Base-by-base conservation (phyloP, 2,329 filamentous ascomycete genomes). In the Ramularia endophylla region DNA sequence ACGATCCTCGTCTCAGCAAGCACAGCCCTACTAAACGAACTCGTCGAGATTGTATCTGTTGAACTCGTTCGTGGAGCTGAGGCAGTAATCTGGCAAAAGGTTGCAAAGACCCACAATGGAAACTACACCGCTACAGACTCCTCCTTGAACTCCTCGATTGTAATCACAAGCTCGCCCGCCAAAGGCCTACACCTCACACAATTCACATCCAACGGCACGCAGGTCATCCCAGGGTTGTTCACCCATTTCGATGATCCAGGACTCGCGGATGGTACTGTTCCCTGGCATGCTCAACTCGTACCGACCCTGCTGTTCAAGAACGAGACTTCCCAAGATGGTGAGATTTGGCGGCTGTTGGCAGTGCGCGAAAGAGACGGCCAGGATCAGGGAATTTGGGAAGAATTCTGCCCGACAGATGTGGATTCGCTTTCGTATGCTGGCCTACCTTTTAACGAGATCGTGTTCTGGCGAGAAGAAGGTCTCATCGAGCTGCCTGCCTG, bases 1-100 rank as follows among this genome's bases (percentile, higher is more conserved):
- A 69, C 65, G 1, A 60, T 72, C 6, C 55, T 71, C 40, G 59
- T 58, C 13, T 64, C 54, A 28, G 60, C 64, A 5, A 43, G 55
- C 1, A 4, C 8, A 3, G 11, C 25, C 12, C 15, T 43, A 9
- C 27, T 43, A 7, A 7, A 18, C 3, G 47, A 52, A n/a, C 35
- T 66, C 6, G 39, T 38, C 7, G 59, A 64, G 12, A 51, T 56
- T 8, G 54, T 67, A 3, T 55, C 57, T 1, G 43, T 53, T 1
- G 48, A 44, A 4, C 34, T 64, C 1, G 50, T 66, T 4, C 61
- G 56, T 8, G 55, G 58, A 2, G 64, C 62, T 2, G 65, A 69
- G 42, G 38, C 50, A 13, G 37, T 39, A 5, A 36, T 55, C 8
- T 56, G 54, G 55, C 9, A 48, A 4, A 28, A 39, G 16, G 25